A percentile compares a stretch with the other conserved stretches of the same genome.
phyloP scores from a whole-genome alignment of 148 eudicot species.

The Nepenthes mirabilis region DNA sequence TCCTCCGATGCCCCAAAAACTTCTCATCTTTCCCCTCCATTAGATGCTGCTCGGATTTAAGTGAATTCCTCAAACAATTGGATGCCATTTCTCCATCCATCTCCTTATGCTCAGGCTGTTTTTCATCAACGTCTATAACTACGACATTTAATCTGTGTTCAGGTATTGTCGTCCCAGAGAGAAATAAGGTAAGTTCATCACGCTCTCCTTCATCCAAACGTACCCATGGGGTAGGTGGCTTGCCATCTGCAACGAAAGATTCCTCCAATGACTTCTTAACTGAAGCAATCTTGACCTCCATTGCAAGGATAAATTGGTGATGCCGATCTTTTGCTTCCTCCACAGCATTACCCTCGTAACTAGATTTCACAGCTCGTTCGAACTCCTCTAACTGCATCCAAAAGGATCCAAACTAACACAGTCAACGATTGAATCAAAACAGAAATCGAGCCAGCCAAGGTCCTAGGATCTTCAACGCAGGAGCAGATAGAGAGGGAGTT shows the following conservation, averaged over 20 bases:
- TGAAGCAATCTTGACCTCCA: constrained; percentile 37
- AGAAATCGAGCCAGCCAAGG: neutral
- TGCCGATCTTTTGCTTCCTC: constrained; percentile 62
- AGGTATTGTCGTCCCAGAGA: constrained; percentile 28
- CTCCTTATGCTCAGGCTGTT: constrained; percentile 11
- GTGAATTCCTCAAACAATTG: constrained; percentile 15
- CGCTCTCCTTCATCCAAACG: constrained; percentile 62
- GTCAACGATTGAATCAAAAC: neutral
- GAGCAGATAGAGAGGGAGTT: too few species aligned
- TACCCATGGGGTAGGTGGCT: constrained; percentile 50
- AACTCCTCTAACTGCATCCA: constrained; percentile 67
- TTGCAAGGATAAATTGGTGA: constrained; percentile 46
- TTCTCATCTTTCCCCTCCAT: constrained; percentile 30
- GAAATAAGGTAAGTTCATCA: constrained; percentile 60
- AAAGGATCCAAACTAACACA: constrained; percentile 3
- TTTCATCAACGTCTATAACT: constrained; percentile 10
- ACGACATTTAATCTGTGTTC: constrained; percentile 13
- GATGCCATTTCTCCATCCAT: constrained; percentile 12
- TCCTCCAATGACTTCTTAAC: constrained; percentile 37
- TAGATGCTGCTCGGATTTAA: constrained; percentile 13
- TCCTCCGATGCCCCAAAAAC: constrained; percentile 52
- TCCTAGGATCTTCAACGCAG: too few species aligned
- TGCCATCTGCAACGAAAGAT: constrained; percentile 32
- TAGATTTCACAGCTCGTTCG: constrained; percentile 50
- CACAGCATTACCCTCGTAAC: constrained; percentile 25